Evolutionary conservation across 139 green algal species (phyloP), one percentile per base, ranked within the genome.

Genomic region (Deuterostichococcus epilithicus): DNA sequence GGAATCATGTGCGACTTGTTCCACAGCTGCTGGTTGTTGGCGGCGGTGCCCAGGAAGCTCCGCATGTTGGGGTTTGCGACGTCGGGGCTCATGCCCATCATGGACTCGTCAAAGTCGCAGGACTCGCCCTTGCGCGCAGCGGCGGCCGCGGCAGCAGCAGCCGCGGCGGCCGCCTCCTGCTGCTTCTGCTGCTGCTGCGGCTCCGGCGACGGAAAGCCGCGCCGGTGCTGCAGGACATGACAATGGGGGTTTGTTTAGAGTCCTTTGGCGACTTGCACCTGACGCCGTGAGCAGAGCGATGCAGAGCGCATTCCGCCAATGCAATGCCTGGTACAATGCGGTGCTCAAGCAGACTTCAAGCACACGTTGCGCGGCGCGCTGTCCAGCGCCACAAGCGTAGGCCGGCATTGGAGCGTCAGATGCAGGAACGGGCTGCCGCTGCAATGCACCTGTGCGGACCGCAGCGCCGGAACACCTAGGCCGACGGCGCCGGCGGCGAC

Each of bases 1-100:
- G 63, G 63, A 2, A 69, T 69, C 63, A 69, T 69, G 63, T 69
- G 63, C 63, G 63, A 69, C 63, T 69, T 35, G n/a, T 35, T 69
- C 63, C 63, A 69, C 30, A 37, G n/a, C 63, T 35, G 5, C 63
- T 37, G 63, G 30, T 37, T 35, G 63, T 38, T 8, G 28, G 63
- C 28, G 6, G n/a, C 30, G 28, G 32, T 20, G 63, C 30, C 63
- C 30, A 38, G n/a, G 32, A 69, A 69, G 32, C 30, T 69, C 10
- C 30, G n/a, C 30, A 69, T 35, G 63, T 69, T 26, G 5, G 63
- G 63, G 30, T 69, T 35, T 5, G n/a, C 30, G 28, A 69, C 63
- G 63, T 69, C 63, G 3, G 63, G 63, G 28, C 28, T 38, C 63
- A 69, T 69, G 63, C 63, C 63, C 63, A 69, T 69, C 30, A 69